These are phyloP conservation scores for Musa schizocarpa DNA, from an alignment of 176 grass and related monocot genomes.

Conservation along the genomic window DNA sequence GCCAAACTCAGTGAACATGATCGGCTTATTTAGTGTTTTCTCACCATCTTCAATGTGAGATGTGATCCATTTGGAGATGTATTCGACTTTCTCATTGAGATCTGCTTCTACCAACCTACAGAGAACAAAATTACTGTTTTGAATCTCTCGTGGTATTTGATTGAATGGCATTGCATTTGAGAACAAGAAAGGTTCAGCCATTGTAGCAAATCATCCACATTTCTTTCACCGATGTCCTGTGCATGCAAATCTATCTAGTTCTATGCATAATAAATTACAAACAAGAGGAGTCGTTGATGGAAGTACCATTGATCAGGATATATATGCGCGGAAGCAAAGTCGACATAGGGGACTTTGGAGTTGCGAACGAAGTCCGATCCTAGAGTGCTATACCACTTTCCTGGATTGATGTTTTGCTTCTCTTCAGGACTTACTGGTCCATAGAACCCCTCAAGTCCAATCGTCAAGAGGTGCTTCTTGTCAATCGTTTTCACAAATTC, in stretches of 20 bases:
- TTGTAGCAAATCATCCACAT: neutral
- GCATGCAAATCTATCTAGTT: neutral
- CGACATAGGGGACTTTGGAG: slow-evolving; percentile 48
- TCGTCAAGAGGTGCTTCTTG: slow-evolving; percentile 66
- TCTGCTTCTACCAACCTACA: slow-evolving; percentile 50
- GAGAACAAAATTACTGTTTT: neutral
- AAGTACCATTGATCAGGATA: slow-evolving; percentile 88
- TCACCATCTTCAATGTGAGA: slow-evolving; percentile 88
- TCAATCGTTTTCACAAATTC: slow-evolving; percentile 68
- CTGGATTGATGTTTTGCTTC: slow-evolving; percentile 61
- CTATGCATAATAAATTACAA: neutral
- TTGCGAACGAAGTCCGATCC: slow-evolving; percentile 86
- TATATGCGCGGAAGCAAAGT: slow-evolving; percentile 86
- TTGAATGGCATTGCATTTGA: neutral
- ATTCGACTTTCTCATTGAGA: slow-evolving; percentile 58
- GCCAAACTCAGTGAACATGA: slow-evolving; percentile 84
- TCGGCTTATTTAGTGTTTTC: slow-evolving; percentile 54
- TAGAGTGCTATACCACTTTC: slow-evolving; percentile 55
- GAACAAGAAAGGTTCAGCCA: neutral
- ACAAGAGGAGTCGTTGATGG: neutral
- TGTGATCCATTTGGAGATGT: slow-evolving; percentile 50
- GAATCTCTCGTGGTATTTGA: neutral
- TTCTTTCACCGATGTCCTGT: neutral
- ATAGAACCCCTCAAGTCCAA: slow-evolving; percentile 90
- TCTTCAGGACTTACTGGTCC: slow-evolving; percentile 38